Percentiles rank a stretch among this genome's conserved stretches.
phyloP scores from a whole-genome alignment of 2,329 filamentous ascomycete species.

The Bipolaris victoriae region DNA sequence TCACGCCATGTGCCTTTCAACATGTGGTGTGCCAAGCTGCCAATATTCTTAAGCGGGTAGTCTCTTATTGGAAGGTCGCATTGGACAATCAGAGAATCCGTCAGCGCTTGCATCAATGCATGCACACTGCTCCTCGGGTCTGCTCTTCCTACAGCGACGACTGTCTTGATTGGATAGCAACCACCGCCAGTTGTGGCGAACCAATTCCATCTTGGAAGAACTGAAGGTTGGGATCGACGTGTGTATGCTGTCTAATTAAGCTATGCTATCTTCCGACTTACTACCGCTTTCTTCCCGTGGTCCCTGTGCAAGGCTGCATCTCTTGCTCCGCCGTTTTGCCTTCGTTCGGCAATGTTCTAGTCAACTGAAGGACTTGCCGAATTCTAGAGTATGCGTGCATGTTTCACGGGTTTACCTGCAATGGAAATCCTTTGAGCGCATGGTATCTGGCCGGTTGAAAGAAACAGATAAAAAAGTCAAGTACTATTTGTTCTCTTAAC shows the following conservation, averaged over 20 bases:
- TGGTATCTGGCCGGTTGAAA: slow-evolving; percentile 1
- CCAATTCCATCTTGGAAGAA: neutral
- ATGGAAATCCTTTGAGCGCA: neutral
- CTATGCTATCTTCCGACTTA: neutral
- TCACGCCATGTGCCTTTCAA: neutral
- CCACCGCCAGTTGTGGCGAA: neutral
- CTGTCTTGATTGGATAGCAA: neutral
- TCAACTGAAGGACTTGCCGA: neutral
- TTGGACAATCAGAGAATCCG: neutral
- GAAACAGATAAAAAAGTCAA: neutral
- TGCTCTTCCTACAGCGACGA: neutral
- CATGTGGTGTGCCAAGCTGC: neutral
- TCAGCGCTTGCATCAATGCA: neutral
- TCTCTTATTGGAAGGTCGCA: neutral
- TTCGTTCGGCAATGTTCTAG: neutral
- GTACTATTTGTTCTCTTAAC: neutral
- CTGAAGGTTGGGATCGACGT: neutral
- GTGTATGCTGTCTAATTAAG: neutral
- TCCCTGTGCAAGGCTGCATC: neutral
- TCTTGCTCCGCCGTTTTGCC: neutral
- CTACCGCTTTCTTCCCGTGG: neutral
- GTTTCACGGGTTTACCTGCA: neutral
- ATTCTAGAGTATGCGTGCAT: neutral
- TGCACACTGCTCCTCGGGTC: neutral
- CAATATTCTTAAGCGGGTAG: neutral